Conservation (phyloP, 208 protist genomes). For the Giardia muris region DNA sequence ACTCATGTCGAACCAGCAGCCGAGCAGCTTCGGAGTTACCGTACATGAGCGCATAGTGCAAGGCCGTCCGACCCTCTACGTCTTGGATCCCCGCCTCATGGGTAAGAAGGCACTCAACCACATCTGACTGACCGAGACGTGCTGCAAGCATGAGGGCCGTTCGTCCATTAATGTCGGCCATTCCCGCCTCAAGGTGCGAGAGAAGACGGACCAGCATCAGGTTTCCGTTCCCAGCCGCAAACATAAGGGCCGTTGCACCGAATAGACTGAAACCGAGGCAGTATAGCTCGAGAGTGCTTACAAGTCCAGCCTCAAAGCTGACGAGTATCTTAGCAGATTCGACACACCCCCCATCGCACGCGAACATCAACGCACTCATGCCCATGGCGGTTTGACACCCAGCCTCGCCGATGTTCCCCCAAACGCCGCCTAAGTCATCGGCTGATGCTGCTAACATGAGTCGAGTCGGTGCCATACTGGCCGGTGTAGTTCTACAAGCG, state of each 20-base stretch:
- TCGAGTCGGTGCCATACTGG: background rate
- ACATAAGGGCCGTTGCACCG: background rate
- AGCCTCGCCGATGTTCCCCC: background rate
- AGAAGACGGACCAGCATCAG: background rate
- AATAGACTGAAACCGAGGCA: background rate
- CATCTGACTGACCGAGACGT: background rate
- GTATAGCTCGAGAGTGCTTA: background rate
- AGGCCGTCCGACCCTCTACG: background rate
- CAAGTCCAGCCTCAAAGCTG: background rate
- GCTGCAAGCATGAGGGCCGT: background rate
- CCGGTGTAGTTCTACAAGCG: background rate
- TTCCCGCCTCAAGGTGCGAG: background rate
- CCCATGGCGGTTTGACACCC: background rate
- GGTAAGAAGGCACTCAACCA: background rate
- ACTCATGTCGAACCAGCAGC: background rate
- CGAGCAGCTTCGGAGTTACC: background rate
- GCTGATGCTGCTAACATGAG: background rate
- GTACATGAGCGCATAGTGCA: background rate
- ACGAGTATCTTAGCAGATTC: background rate
- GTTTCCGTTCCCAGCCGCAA: background rate
- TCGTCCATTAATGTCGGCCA: background rate
- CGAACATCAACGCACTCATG: background rate
- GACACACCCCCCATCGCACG: background rate
- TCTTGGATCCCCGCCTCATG: background rate
- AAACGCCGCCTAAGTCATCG: background rate